Conservation (phyloP, 208 protist species). For the Crithidia sp. region DNA sequence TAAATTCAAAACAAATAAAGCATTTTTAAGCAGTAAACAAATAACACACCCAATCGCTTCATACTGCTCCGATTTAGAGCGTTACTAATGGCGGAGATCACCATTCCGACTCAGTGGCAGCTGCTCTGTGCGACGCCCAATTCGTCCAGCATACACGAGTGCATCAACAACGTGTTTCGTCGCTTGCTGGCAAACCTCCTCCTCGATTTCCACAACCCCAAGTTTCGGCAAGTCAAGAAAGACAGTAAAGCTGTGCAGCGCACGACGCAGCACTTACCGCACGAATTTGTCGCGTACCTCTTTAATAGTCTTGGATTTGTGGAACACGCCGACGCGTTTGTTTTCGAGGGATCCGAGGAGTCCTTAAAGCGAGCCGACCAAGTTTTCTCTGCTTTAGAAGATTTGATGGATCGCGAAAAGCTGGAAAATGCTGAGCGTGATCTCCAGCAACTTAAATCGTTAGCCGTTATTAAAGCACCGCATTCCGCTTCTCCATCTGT, state of each 20-base stretch:
- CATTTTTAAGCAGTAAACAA: no score
- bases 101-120: background rate
- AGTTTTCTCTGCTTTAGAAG: slow-evolving; percentile 60
- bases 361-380: slow-evolving; percentile 46
- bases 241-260: slow-evolving; percentile 53
- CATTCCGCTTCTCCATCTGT: background rate
- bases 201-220: slow-evolving; percentile 64
- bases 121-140: background rate
- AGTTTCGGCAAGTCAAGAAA: slow-evolving; percentile 54
- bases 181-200: slow-evolving; percentile 75
- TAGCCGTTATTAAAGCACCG: slow-evolving; percentile 21
- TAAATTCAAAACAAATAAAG: no score
- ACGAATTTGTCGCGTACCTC: slow-evolving; percentile 43
- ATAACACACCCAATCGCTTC: no score
- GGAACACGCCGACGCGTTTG: slow-evolving; percentile 34
- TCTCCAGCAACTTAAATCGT: slow-evolving; percentile 7
- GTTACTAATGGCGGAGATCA: background rate
- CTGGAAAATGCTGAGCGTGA: slow-evolving; percentile 5
- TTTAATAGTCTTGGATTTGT: slow-evolving; percentile 63
- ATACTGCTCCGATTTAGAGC: no score
- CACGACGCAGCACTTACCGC: slow-evolving; percentile 30
- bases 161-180: slow-evolving; percentile 55
- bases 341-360: slow-evolving; percentile 53
- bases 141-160: slow-evolving; percentile 7
- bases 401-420: slow-evolving; percentile 31